Conservation (phyloP, 139 green algal genomes). For the Chlamydomonas schloesseri region DNA sequence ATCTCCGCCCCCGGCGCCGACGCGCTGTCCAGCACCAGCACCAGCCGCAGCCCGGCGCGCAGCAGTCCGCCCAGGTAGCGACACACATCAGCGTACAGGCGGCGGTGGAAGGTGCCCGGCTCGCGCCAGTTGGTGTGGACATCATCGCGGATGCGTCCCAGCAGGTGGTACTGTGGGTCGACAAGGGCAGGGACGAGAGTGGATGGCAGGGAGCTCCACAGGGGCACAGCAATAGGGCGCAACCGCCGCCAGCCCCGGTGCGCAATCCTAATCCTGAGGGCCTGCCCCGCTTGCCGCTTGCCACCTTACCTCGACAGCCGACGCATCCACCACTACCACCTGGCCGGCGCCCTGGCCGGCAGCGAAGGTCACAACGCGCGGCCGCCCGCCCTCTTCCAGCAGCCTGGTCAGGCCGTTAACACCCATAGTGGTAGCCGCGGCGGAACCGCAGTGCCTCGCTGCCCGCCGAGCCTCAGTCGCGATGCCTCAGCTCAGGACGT, state of each 20-base stretch:
- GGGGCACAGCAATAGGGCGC: no score
- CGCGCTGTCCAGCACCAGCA: conserved; percentile 23
- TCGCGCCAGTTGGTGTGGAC: background rate
- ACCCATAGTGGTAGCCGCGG: background rate
- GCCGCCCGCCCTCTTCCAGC: background rate
- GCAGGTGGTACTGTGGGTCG: background rate
- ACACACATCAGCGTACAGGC: background rate
- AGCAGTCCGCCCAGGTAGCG: conserved; percentile 22
- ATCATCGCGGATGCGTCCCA: no score
- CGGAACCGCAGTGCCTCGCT: no score
- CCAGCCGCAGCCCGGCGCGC: background rate
- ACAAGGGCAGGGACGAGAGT: background rate
- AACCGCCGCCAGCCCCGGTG: background rate
- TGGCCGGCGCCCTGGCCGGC: background rate
- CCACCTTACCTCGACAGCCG: background rate
- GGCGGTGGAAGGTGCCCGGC: background rate
- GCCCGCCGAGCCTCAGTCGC: no score
- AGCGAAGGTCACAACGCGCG: background rate
- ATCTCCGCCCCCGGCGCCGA: conserved; percentile 3
- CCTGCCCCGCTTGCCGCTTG: no score
- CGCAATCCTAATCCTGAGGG: no score
- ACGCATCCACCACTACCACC: background rate
- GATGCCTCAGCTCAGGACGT: no score
- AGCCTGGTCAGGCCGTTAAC: background rate
- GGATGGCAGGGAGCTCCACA: no score